phyloP scores from a whole-genome alignment of 192 early-diverging fungal genomes.

The Coemansia sp. region DNA sequence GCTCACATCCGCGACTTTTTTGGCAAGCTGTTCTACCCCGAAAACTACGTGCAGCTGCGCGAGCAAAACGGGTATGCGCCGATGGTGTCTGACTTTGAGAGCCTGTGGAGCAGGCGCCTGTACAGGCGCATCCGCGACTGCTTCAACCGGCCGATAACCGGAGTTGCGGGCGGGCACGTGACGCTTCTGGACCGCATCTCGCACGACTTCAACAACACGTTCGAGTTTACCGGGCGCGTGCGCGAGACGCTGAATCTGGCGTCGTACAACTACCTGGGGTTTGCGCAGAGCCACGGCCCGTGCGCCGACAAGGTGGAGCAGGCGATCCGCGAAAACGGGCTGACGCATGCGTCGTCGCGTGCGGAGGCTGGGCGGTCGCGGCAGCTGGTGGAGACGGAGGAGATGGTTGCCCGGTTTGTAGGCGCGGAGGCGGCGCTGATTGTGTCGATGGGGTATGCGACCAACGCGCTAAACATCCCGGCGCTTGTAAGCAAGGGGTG shows the following conservation, averaged over 20 bases:
- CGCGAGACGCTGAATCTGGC: constrained; percentile 88
- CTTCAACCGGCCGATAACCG: constrained; percentile 94
- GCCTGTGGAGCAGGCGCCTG: constrained; percentile 90
- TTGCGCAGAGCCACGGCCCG: constrained; percentile 89
- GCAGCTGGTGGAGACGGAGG: constrained; percentile 80
- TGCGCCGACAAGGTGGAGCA: constrained; percentile 93
- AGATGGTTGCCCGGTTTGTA: constrained; percentile 85
- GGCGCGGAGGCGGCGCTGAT: constrained; percentile 86
- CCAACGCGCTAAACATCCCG: constrained; percentile 93
- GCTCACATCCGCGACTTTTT: constrained; percentile 94
- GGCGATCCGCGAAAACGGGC: constrained; percentile 71
- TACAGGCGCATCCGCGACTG: constrained; percentile 88
- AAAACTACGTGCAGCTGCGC: constrained; percentile 73
- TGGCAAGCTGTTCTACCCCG: constrained; percentile 74
- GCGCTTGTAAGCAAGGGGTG: constrained; percentile 82
- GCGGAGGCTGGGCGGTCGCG: constrained; percentile 72
- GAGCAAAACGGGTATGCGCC: constrained; percentile 86
- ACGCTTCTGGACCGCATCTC: constrained; percentile 86
- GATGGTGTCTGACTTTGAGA: constrained; percentile 94
- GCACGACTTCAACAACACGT: constrained; percentile 81
- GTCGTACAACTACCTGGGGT: constrained; percentile 98
- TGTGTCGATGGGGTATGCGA: constrained; percentile 96
- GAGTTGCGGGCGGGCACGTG: constrained; percentile 87
- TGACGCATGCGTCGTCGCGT: constrained; percentile 67
- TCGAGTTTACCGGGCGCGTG: constrained; percentile 79